Conservation (phyloP, 2,329 filamentous ascomycete species). For the Akanthomyces dipterigenus region DNA sequence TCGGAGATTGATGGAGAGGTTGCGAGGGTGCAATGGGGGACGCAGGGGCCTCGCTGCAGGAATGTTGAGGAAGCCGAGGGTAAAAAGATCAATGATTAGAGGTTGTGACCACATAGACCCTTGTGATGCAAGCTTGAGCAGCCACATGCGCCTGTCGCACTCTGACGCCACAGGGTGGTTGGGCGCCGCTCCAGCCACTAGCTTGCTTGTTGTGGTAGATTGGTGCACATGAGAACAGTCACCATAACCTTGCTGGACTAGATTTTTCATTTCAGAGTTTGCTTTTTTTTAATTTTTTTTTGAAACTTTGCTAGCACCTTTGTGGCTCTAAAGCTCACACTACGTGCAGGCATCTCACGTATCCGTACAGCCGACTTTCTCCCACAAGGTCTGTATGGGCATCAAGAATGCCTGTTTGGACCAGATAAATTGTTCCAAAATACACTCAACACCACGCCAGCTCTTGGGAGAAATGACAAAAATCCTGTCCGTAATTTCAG, state of each 20-base stretch:
- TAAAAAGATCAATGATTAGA: conserved; percentile 3
- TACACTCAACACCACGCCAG: conserved; percentile 24
- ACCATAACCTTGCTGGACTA: no score
- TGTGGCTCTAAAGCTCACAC: neutral
- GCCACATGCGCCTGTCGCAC: conserved; percentile 4
- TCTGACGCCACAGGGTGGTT: conserved; percentile 7
- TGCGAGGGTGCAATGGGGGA: neutral
- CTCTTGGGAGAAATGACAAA: conserved; percentile 5
- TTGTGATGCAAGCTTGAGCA: conserved; percentile 5
- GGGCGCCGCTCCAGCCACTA: conserved; percentile 2
- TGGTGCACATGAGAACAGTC: no score
- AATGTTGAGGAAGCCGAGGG: neutral
- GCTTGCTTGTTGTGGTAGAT: neutral
- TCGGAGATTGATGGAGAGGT: neutral
- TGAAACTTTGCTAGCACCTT: neutral
- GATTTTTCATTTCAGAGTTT: neutral
- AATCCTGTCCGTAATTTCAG: conserved; percentile 13
- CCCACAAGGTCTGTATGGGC: conserved; percentile 27
- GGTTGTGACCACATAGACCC: conserved; percentile 10
- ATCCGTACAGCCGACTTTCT: no score
- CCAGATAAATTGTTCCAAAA: conserved; percentile 32
- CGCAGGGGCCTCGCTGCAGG: neutral
- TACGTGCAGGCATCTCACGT: no score
- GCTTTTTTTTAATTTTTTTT: neutral
- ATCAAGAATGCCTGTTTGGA: conserved; percentile 29